Conservation (phyloP, 2,329 filamentous ascomycete genomes). For the Rugonectria rugulosa region DNA sequence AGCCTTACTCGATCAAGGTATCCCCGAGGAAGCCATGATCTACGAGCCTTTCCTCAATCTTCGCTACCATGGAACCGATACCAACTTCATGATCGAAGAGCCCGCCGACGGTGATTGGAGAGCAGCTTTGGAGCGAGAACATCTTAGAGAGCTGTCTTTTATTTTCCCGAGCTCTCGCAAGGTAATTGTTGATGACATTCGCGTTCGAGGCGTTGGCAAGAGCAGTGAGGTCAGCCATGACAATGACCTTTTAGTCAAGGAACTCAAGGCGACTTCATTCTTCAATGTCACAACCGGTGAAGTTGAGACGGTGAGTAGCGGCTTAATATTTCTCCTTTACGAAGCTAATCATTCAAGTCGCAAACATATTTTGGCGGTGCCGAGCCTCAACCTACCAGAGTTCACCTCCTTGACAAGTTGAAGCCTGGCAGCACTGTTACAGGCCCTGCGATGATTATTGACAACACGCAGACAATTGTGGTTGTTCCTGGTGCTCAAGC, state of each 20-base stretch:
- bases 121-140: slow-evolving; percentile 41
- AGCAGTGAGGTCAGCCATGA: slow-evolving; percentile 19
- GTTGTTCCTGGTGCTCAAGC: slow-evolving; percentile 37
- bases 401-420: slow-evolving; percentile 9
- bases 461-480: slow-evolving; percentile 42
- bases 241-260: slow-evolving; percentile 17
- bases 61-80: slow-evolving; percentile 54
- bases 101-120: slow-evolving; percentile 44
- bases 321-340: background rate
- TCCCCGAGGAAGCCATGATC: slow-evolving; percentile 47
- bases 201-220: slow-evolving; percentile 47
- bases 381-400: slow-evolving; percentile 6
- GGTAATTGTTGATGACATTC: slow-evolving; percentile 51
- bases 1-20: slow-evolving; percentile 51
- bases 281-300: slow-evolving; percentile 2
- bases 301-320: slow-evolving; percentile 1
- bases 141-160: slow-evolving; percentile 50
- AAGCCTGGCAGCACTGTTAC: slow-evolving; percentile 5
- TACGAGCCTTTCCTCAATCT: slow-evolving; percentile 53
- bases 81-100: slow-evolving; percentile 51
- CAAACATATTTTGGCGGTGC: slow-evolving; percentile 28
- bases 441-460: slow-evolving; percentile 44
- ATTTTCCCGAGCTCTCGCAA: slow-evolving; percentile 40
- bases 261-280: slow-evolving; percentile 17
- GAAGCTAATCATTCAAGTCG: slow-evolving; percentile 27